A percentile compares a stretch with the other conserved stretches of the same genome.
Evolutionary conservation across 208 protist species (phyloP).

Genomic region (Zelonia costaricensis): DNA sequence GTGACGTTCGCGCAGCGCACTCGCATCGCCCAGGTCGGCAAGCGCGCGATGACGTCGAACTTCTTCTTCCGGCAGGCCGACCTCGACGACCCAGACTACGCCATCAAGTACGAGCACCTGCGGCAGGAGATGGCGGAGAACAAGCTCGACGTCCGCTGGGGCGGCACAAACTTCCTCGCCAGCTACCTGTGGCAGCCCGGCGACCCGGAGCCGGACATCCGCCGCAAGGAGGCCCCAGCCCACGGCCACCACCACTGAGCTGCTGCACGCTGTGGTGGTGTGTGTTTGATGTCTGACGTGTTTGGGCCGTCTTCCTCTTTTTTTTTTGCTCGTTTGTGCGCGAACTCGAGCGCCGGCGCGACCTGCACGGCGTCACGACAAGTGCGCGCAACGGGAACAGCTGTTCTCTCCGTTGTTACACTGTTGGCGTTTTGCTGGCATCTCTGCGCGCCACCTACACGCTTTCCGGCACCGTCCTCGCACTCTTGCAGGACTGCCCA

Average conservation of each 20-base stretch:
- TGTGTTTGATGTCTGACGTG: too few relatives aligned
- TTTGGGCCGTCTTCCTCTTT: too few relatives aligned
- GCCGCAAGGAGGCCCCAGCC: constrained; percentile 67
- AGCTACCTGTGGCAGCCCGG: constrained; percentile 90
- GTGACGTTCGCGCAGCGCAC: constrained; percentile 72
- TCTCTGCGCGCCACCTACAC: too few relatives aligned
- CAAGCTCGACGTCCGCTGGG: constrained; percentile 87
- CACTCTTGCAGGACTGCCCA: too few relatives aligned
- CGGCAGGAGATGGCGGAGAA: constrained; percentile 83
- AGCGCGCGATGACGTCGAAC: constrained; percentile 76
- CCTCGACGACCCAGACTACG: constrained; percentile 88
- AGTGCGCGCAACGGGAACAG: too few relatives aligned
- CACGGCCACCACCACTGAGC: constrained; percentile 32
- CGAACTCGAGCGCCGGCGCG: too few relatives aligned
- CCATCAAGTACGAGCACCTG: constrained; percentile 86
- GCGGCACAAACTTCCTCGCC: constrained; percentile 87
- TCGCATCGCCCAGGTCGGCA: constrained; percentile 71
- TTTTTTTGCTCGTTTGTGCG: too few relatives aligned
- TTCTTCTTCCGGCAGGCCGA: constrained; percentile 84
- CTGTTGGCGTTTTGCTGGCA: too few relatives aligned
- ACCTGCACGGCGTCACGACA: too few relatives aligned
- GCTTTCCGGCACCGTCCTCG: too few relatives aligned
- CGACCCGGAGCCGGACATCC: constrained; percentile 87
- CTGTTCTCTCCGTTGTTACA: too few relatives aligned
- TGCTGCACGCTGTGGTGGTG: background rate